Evolutionary conservation across 2,329 filamentous ascomycete genomes (phyloP).

Genomic region (Xylariales sp.): DNA sequence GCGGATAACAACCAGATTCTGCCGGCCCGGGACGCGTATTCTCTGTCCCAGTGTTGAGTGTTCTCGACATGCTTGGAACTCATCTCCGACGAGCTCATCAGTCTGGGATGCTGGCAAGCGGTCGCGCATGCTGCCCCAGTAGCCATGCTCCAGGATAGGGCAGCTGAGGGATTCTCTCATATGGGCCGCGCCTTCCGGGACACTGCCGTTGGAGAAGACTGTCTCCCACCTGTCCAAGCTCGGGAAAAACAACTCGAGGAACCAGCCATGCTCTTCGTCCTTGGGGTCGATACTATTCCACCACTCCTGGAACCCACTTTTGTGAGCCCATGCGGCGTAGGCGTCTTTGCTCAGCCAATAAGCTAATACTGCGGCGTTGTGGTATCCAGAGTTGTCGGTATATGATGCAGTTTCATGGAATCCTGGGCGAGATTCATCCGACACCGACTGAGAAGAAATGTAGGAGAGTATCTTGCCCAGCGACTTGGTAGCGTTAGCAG

Average conservation of each 20-base stretch:
- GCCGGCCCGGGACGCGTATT: conserved; percentile 27
- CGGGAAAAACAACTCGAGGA: conserved; percentile 36
- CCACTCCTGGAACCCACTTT: conserved; percentile 31
- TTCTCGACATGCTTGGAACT: not conserved
- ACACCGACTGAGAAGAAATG: not conserved
- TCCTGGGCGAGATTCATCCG: not conserved
- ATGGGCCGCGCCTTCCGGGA: conserved; percentile 34
- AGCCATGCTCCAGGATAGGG: conserved; percentile 35
- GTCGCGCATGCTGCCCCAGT: conserved; percentile 43
- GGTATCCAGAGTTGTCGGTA: conserved; percentile 23
- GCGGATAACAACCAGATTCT: conserved; percentile 37
- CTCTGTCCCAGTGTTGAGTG: conserved; percentile 14
- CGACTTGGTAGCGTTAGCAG: not conserved
- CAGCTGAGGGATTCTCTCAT: conserved; percentile 32
- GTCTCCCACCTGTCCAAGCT: conserved; percentile 38
- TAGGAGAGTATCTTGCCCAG: not conserved
- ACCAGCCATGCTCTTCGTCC: conserved; percentile 30
- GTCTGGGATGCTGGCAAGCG: conserved; percentile 33
- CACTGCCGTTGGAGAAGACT: conserved; percentile 30
- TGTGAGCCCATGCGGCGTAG: conserved; percentile 25
- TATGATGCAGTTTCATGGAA: conserved; percentile 29
- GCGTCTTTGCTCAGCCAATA: conserved; percentile 29
- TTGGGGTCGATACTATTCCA: conserved; percentile 26
- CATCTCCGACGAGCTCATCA: conserved; percentile 20
- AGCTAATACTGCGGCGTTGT: conserved; percentile 30